Base-by-base conservation (phyloP, 179 eudicot species). In the Vitellaria paradoxa region DNA sequence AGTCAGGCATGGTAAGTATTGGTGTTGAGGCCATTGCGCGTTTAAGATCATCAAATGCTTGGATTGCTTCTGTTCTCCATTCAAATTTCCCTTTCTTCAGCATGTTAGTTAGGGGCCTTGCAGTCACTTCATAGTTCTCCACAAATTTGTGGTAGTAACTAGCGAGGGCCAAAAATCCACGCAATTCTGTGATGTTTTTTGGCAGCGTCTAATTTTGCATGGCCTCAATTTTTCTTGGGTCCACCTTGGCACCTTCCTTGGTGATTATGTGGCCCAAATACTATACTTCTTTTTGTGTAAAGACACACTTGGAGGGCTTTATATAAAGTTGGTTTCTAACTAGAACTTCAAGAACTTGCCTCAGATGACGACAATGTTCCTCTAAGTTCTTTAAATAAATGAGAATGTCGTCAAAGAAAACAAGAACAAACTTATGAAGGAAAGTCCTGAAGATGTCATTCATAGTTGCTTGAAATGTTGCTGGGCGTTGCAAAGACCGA, bases 401-500 rank as follows among this genome's bases (percentile, higher is more conserved):
- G 0, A 49, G 40, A 11, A 57, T 78, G 13, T 78, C 70, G 49
- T 70, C 81, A 17, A 71, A 62, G 49, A 76, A 76, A 5, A 76
- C 62, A 2, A 76, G 6, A 1, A 76, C 63, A 23, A 50, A 50
- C 55, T 2, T 50, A 50, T 7, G 1, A 1, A 78, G 53, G 5
- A 24, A 18, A 0, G 10, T 9, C 3, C 30, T 23, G 17, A 78
- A 78, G 0, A 78, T 9, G 3, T 23, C 15, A 50, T 72, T 78
- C 76, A 78, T 78, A 4, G 21, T 2, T 7, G 77, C 9, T 18
- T 79, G 66, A 23, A 79, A 73, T 4, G 67, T 73, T 3, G 73
- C 63, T 0, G 57, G 81, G 77, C 66, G 53, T 79, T 79, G 10
- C 65, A 23, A 1, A 73, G 20, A 6, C 73, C 73, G 37, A 79